Conservation (phyloP, 1,139 yeast species). For the Saccharomyces hybrid region DNA sequence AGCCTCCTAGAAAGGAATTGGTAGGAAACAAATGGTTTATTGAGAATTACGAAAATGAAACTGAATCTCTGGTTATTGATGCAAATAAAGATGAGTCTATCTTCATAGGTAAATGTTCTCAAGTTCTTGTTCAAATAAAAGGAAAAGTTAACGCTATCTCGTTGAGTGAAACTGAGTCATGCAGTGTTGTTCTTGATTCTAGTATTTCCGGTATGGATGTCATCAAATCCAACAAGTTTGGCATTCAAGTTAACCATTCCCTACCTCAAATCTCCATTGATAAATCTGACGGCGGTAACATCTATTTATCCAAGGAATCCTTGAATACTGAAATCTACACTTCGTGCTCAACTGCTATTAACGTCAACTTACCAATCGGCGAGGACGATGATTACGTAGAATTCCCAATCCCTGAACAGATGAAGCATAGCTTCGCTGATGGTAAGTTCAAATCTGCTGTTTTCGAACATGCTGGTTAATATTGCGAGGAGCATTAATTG, state of each 20-base stretch:
- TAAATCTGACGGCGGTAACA: slow-evolving; percentile 77
- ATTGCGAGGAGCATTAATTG: background rate
- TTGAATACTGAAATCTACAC: slow-evolving; percentile 70
- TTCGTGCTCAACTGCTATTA: slow-evolving; percentile 76
- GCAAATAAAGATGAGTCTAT: slow-evolving; percentile 84
- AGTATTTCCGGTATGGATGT: slow-evolving; percentile 84
- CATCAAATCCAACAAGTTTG: slow-evolving; percentile 74
- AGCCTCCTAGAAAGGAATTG: slow-evolving; percentile 70
- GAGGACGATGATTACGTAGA: slow-evolving; percentile 63
- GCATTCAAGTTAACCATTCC: slow-evolving; percentile 71
- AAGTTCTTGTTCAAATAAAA: slow-evolving; percentile 68
- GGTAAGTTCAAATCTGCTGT: slow-evolving; percentile 45
- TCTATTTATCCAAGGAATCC: slow-evolving; percentile 68
- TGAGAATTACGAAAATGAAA: slow-evolving; percentile 60
- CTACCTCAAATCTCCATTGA: slow-evolving; percentile 82
- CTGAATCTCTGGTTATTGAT: slow-evolving; percentile 54
- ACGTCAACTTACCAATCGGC: slow-evolving; percentile 66
- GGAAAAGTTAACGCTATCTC: slow-evolving; percentile 92
- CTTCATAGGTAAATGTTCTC: slow-evolving; percentile 73
- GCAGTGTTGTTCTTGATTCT: slow-evolving; percentile 74
- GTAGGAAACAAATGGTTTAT: slow-evolving; percentile 85
- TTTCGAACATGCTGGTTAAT: slow-evolving; percentile 52
- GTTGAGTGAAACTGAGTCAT: slow-evolving; percentile 59
- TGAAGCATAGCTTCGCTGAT: slow-evolving; percentile 49
- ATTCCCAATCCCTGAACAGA: slow-evolving; percentile 80